Conservation (phyloP, 805 yeast genomes). For the Starmerella stigmatis region DNA sequence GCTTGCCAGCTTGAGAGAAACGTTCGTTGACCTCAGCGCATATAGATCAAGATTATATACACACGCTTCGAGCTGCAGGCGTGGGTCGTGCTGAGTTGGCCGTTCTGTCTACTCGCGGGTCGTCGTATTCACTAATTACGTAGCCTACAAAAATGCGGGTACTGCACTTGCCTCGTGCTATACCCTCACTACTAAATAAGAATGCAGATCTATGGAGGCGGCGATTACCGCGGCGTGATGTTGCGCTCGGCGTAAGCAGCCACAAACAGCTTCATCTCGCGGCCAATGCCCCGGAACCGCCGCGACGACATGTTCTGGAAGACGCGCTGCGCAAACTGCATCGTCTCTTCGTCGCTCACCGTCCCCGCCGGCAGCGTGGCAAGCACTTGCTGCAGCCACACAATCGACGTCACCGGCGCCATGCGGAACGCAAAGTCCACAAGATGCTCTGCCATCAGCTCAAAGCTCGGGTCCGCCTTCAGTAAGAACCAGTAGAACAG, state of each 20-base stretch:
- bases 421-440: conserved; percentile 28
- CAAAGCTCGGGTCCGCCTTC: conserved; percentile 43
- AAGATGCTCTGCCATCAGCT: conserved; percentile 16
- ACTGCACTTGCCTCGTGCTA: too few relatives aligned
- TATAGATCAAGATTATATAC: too few relatives aligned
- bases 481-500: conserved; percentile 60
- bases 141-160: too few relatives aligned
- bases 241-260: conserved; percentile 30
- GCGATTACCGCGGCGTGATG: conserved; percentile 19
- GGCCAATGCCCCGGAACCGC: conserved; percentile 64
- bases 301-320: conserved; percentile 37
- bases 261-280: conserved; percentile 60
- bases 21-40: too few relatives aligned
- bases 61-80: too few relatives aligned
- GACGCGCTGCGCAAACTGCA: conserved; percentile 40
- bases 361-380: conserved; percentile 48
- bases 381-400: conserved; percentile 55
- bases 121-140: too few relatives aligned
- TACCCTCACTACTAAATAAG: too few relatives aligned
- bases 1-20: too few relatives aligned
- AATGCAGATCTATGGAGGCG: too few relatives aligned
- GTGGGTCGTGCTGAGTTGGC: too few relatives aligned
- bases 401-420: conserved; percentile 35
- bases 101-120: too few relatives aligned
- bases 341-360: conserved; percentile 57